These are phyloP conservation scores for Ballota nigra DNA, from an alignment of 257 asterid genomes.

Conservation along the genomic window DNA sequence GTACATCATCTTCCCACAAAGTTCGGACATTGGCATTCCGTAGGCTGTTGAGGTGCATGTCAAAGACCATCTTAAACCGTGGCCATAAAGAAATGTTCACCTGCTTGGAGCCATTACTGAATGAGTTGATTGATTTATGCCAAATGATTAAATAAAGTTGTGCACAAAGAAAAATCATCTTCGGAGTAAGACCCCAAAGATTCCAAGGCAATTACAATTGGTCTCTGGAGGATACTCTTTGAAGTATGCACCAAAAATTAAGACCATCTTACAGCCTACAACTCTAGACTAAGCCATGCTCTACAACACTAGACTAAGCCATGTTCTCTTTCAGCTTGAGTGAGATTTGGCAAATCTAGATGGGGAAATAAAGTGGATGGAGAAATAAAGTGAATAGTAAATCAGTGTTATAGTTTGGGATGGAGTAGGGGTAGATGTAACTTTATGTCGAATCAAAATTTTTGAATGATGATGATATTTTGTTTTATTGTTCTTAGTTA, in stretches of 20 bases:
- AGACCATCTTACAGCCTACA: neutral
- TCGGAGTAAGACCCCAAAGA: conserved; percentile 13
- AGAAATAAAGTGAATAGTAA: no score
- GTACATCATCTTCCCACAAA: conserved; percentile 99
- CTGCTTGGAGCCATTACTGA: conserved; percentile 49
- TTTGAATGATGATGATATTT: no score
- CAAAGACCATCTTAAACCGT: conserved; percentile 97
- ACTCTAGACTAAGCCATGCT: no score
- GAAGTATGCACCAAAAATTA: neutral
- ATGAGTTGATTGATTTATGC: neutral
- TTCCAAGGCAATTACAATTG: conserved; percentile 10
- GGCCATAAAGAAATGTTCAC: conserved; percentile 97
- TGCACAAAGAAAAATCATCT: neutral
- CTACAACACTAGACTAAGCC: no score
- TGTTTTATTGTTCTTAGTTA: no score
- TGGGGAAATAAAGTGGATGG: no score
- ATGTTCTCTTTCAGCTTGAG: no score
- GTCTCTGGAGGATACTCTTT: neutral
- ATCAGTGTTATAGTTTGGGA: no score
- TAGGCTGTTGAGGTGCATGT: conserved; percentile 92
- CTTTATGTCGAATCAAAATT: no score
- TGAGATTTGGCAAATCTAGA: no score
- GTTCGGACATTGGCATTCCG: conserved; percentile 78
- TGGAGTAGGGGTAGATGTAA: no score
- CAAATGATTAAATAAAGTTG: conserved; percentile 8